Evolutionary conservation across 306 rosid genomes (phyloP), one percentile per base, ranked within the genome.

Genomic region (Pueraria montana): DNA sequence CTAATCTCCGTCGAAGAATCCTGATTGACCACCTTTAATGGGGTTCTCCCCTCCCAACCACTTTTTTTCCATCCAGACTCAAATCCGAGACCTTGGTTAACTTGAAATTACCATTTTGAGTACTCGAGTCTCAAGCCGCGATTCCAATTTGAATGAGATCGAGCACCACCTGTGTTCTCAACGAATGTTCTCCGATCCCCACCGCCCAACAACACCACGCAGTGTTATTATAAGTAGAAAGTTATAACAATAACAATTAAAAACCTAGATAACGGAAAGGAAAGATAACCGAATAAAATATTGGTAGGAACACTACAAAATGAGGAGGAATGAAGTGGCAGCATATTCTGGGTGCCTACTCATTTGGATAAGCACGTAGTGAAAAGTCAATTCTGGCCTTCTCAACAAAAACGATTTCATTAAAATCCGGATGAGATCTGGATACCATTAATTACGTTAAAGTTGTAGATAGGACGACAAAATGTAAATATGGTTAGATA

Each of bases 331-430:
- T 9, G 72, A 38, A 52, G 80, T 79, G 86, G 91, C 94, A 84
- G 91, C 94, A 84, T 78, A 72, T 87, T 88, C 88, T 26, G 14
- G 76, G 80, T 5, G 78, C 86, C 85, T 88, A 69, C 83, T 1
- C 73, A 43, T 87, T 75, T 65, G 92, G 97, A 89, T 94, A 94
- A 92, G 92, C 78, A 10, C 34, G 27, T 18, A 0, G 3, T 17
- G 5, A 6, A 87, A 87, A 82, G 91, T 86, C 96, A 6, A 65
- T 50, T 69, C 0, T 83, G 2, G 34, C 94, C 88, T 79, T 42
- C 17, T 42, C 26, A 46, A 4, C 2, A 42, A 38, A 2, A 11
- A 40, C 20, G 1, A 6, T 77, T 52, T 50, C 49, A 21, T 20
- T 20, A 45, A 11, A 27, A 38, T 0, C 5, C 24, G 3, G 43